phyloP scores from a whole-genome alignment of 805 yeast genomes.

The Candida anglica region DNA sequence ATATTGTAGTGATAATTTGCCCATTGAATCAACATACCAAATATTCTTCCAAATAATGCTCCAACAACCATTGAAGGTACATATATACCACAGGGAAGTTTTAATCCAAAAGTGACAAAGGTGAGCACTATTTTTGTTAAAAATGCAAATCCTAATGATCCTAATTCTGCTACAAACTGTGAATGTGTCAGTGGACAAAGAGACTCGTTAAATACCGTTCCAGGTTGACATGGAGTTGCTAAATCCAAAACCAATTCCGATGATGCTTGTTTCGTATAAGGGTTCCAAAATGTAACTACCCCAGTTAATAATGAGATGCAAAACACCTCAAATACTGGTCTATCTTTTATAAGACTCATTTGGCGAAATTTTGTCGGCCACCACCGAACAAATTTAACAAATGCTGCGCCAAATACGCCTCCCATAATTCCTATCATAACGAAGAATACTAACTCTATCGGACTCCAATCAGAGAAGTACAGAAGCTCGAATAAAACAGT shows the following conservation, averaged over 20 bases:
- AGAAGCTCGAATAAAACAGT: slow-evolving; percentile 51
- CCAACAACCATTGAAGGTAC: slow-evolving; percentile 65
- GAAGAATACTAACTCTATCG: slow-evolving; percentile 44
- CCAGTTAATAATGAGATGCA: slow-evolving; percentile 44
- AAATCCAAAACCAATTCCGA: slow-evolving; percentile 47
- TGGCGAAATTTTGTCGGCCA: slow-evolving; percentile 41
- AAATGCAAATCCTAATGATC: slow-evolving; percentile 37
- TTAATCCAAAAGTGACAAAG: slow-evolving; percentile 52
- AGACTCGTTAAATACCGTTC: slow-evolving; percentile 14
- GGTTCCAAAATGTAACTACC: slow-evolving; percentile 43
- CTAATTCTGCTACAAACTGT: slow-evolving; percentile 26
- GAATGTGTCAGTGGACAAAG: slow-evolving; percentile 25
- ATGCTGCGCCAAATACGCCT: slow-evolving; percentile 49
- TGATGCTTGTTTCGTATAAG: slow-evolving; percentile 45
- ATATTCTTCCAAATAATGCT: slow-evolving; percentile 52
- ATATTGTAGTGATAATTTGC: slow-evolving; percentile 5
- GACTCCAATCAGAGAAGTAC: slow-evolving; percentile 49
- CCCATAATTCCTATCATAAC: slow-evolving; percentile 48
- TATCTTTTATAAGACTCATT: slow-evolving; percentile 23
- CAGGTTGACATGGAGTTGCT: slow-evolving; percentile 47
- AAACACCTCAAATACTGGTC: slow-evolving; percentile 44
- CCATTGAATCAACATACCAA: slow-evolving; percentile 36
- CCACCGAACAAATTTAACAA: slow-evolving; percentile 44
- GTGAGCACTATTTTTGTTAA: slow-evolving; percentile 44
- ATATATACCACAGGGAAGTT: slow-evolving; percentile 57